Evolutionary conservation across 148 eudicot species (phyloP), one percentile per base, ranked within the genome.

Genomic region (Cornus florida): DNA sequence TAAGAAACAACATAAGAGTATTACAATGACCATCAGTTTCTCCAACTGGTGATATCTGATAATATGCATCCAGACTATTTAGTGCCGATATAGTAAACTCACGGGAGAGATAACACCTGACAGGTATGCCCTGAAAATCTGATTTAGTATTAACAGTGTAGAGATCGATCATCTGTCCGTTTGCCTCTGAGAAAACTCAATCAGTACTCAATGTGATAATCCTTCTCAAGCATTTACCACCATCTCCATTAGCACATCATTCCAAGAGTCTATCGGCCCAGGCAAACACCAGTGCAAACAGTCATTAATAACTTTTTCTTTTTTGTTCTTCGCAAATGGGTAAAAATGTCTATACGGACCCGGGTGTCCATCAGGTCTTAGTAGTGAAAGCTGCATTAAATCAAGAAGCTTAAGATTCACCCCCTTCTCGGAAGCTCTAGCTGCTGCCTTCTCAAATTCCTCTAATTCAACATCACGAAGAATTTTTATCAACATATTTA

Each of bases 251-350:
- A 94, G 72, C 41, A 94, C 74, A 85, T 92, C 97, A 77, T 92
- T 94, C 98, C 98, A 94, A 3, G 94, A 50, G 66, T 94, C 98
- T 23, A 94, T 94, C 6, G 98, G 98, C 71, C 98, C 98, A 0
- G 98, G 98, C 83, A 94, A 81, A 84, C 98, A 94, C 98, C 98
- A 94, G 67, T 94, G 98, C 82, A 94, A 74, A 78, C 98, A 94
- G 80, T 94, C 98, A 22, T 74, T 80, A 23, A 85, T 81, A 9
- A 88, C 80, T 78, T 60, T 70, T 0, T 81, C 80, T 33, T 82
- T 85, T 69, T 83, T 86, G 19, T 78, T 79, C 67, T 70, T 81
- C 1, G 83, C 87, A 73, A 81, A 92, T 7, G 98, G 98, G 48
- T 91, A 74, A 60, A 79, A 87, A 46, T 81, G 84, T 70, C 98